Evolutionary conservation across 2,329 filamentous ascomycete genomes (phyloP), one percentile per base, ranked within the genome.

Genomic region (Aureobasidium uvarum): DNA sequence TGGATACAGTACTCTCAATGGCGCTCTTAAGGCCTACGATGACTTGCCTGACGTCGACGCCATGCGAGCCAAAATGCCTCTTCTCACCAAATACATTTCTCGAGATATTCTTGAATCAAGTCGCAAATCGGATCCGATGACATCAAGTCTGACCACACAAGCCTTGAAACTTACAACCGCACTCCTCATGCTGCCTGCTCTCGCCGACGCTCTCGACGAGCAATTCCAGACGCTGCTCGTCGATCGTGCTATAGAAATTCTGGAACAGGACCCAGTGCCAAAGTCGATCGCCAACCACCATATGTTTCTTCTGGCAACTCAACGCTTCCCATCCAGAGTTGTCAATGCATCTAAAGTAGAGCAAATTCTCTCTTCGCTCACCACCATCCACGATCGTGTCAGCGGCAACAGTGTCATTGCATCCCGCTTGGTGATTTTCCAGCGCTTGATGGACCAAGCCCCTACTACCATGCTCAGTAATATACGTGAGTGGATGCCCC

Each of bases 171-270:
- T 98, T 5, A 84, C 95, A 25, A 86, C 86, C 66, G 90, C 88
- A 2, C 88, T 98, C 66, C 83, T 96, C 4, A 88, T 89, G 75
- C 89, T 91, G 66, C 82, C 85, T 5, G 84, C 86, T n/a, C 85
- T 94, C 58, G 85, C 88, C 5, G 84, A 85, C 1, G 84, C 85
- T 18, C 81, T 98, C 48, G 83, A 89, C 14, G 86, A 88, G 64
- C 92, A 96, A 33, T 96, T 96, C 74, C 88, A 87, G 62, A 77
- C 86, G 18, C 95, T 91, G 74, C 82, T 97, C 62, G 78, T 96
- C 45, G 93, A 98, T 66, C 88, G 93, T 69, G 87, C 89, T 62
- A 90, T 96, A 67, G 84, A 84, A 55, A 86, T 85, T 11, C 86
- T 96, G 62, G 85, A 90, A 71, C 87, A 94, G 67, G 74, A 81